A percentile compares a stretch with the other conserved stretches of the same genome.
These are phyloP conservation scores for Hirsutella minnesotensis DNA, from an alignment of 2,329 filamentous ascomycete genomes.

Conservation along the genomic window DNA sequence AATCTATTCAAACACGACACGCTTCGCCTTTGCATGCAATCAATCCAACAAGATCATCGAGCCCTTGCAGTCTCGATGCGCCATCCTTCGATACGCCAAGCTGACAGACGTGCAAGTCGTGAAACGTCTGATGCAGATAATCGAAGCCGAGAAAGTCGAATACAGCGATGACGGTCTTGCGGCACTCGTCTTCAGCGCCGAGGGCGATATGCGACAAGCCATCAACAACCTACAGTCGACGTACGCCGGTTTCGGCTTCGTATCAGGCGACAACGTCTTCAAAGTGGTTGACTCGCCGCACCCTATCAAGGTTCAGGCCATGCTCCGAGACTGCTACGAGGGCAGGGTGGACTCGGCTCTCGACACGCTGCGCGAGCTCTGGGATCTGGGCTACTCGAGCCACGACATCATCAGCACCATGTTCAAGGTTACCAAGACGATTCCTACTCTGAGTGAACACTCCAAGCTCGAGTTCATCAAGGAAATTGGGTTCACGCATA, in stretches of 20 bases:
- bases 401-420: conserved; percentile 99
- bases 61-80: conserved; percentile 92
- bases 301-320: conserved; percentile 95
- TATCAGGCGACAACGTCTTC: conserved; percentile 97
- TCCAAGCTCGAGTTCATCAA: conserved; percentile 95
- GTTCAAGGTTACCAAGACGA: conserved; percentile 96
- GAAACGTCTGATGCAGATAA: conserved; percentile 82
- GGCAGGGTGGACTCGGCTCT: conserved; percentile 80
- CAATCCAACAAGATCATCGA: conserved; percentile 99
- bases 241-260: conserved; percentile 83
- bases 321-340: conserved; percentile 96
- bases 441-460: conserved; percentile 84
- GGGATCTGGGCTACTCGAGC: conserved; percentile 92
- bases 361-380: conserved; percentile 78
- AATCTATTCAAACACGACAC: conserved; percentile 91
- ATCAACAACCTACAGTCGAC: conserved; percentile 98
- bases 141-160: conserved; percentile 80
- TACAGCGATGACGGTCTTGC: conserved; percentile 89
- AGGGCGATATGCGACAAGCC: conserved; percentile 97
- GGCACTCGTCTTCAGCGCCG: conserved; percentile 91
- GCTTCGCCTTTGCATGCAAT: conserved; percentile 97
- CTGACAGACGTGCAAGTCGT: conserved; percentile 89
- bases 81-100: conserved; percentile 86
- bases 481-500: conserved; percentile 97
- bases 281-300: conserved; percentile 94